Evolutionary conservation across 139 green algal genomes (phyloP).

Genomic region (Diplosphaera chodatii): DNA sequence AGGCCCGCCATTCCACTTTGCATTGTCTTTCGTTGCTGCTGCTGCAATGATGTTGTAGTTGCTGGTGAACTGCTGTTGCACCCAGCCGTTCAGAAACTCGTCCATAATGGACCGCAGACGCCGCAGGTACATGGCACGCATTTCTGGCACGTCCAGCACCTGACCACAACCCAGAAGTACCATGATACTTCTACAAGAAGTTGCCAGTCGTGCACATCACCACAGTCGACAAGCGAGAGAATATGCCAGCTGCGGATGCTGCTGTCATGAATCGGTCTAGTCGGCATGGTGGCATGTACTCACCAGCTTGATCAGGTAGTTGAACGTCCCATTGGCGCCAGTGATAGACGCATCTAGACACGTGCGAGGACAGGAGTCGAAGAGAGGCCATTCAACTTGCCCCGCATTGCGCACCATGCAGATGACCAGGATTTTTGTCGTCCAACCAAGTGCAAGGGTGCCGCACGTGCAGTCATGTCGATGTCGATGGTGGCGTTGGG

Average conservation of each 20-base stretch:
- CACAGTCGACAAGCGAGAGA: too few species aligned
- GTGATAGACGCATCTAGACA: slow-evolving; percentile 3
- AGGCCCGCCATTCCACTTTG: slow-evolving; percentile 41
- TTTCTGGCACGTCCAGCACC: slow-evolving; percentile 54
- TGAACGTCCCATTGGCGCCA: slow-evolving; percentile 67
- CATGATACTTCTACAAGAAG: too few species aligned
- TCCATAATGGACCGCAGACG: slow-evolving; percentile 78
- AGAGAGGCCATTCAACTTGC: too few species aligned
- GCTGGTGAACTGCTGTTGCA: slow-evolving; percentile 37
- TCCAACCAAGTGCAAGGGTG: too few species aligned
- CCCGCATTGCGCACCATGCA: too few species aligned
- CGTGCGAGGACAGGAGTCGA: too few species aligned
- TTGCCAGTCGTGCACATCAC: too few species aligned
- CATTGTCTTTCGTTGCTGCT: slow-evolving; percentile 43
- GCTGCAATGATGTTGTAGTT: slow-evolving; percentile 40
- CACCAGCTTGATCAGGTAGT: slow-evolving; percentile 72
- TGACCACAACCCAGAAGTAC: too few species aligned
- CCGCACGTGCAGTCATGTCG: background rate
- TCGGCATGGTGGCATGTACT: too few species aligned
- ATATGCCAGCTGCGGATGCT: too few species aligned
- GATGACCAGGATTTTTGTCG: too few species aligned
- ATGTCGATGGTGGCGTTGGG: background rate
- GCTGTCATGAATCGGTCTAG: too few species aligned
- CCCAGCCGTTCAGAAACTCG: slow-evolving; percentile 35
- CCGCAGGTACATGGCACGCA: slow-evolving; percentile 78